Conservation (phyloP, 75 land plant genomes). For the Cryptomeria japonica region DNA sequence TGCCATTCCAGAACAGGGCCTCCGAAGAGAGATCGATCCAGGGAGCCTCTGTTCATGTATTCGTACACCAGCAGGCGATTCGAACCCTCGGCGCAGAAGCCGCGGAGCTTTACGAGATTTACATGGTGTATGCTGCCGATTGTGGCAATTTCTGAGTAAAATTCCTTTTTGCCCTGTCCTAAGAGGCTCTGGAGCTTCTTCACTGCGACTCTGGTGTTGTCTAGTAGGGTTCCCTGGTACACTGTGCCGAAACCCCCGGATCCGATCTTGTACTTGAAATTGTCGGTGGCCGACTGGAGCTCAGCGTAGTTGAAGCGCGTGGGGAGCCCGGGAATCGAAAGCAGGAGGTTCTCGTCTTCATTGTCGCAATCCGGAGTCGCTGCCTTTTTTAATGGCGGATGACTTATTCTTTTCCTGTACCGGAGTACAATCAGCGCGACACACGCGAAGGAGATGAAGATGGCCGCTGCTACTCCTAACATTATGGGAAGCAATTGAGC, state of each 20-base stretch:
- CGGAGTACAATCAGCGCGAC: background rate
- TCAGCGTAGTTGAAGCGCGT: slow-evolving; percentile 54
- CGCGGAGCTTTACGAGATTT: slow-evolving; percentile 70
- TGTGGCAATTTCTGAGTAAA: slow-evolving; percentile 71
- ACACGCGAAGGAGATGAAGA: slow-evolving; percentile 1
- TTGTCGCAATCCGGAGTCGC: background rate
- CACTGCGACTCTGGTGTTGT: slow-evolving; percentile 56
- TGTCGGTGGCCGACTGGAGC: slow-evolving; percentile 56
- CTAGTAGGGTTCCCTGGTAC: slow-evolving; percentile 54
- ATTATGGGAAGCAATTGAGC: background rate
- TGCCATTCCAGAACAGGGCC: slow-evolving; percentile 64
- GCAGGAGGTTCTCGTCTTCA: slow-evolving; percentile 30
- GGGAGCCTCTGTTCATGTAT: slow-evolving; percentile 62
- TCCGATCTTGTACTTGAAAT: slow-evolving; percentile 58
- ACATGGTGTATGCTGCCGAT: slow-evolving; percentile 81
- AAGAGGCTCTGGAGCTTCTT: slow-evolving; percentile 54
- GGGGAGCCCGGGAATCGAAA: slow-evolving; percentile 60
- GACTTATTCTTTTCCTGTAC: slow-evolving; percentile 21
- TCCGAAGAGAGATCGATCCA: slow-evolving; percentile 63
- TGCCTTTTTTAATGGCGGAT: slow-evolving; percentile 10
- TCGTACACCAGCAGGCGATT: slow-evolving; percentile 72
- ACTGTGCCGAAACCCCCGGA: slow-evolving; percentile 80
- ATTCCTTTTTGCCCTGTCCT: slow-evolving; percentile 66
- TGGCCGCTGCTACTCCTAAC: background rate
- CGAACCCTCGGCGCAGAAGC: slow-evolving; percentile 67